Evolutionary conservation across 73 alveolate genomes (phyloP).

Genomic region (Tetrahymena malaccensis): DNA sequence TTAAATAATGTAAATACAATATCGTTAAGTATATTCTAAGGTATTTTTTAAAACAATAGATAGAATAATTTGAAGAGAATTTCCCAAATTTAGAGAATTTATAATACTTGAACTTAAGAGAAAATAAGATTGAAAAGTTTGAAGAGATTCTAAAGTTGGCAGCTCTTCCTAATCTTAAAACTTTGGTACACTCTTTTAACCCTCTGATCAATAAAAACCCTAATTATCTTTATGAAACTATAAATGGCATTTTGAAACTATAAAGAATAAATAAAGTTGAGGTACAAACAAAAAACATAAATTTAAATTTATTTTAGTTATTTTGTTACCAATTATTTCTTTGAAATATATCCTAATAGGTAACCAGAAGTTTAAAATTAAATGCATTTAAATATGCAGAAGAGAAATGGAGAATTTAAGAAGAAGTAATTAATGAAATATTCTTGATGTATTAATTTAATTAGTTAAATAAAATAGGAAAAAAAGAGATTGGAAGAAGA

Average conservation of each 20-base stretch:
- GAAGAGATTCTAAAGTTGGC: conserved; percentile 20
- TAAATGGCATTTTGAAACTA: background rate
- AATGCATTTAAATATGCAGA: conserved; percentile 25
- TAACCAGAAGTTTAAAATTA: conserved; percentile 2
- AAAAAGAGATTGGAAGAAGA: conserved; percentile 24
- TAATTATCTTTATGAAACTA: conserved; percentile 19
- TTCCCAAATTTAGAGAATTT: conserved; percentile 20
- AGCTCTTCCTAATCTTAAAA: conserved; percentile 11
- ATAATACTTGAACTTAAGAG: conserved; percentile 17
- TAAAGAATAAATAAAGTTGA: conserved; percentile 13
- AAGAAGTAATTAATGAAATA: background rate
- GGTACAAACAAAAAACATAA: background rate
- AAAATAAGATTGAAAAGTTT: conserved; percentile 24
- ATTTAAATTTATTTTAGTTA: no score
- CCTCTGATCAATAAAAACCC: conserved; percentile 18
- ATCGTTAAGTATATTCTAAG: background rate
- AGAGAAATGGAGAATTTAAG: conserved; percentile 12
- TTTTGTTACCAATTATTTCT: no score
- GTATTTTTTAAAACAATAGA: background rate
- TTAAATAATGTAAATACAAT: conserved; percentile 1
- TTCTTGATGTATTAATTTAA: background rate
- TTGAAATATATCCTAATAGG: background rate
- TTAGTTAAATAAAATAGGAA: background rate
- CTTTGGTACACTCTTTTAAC: background rate
- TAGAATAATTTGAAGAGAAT: conserved; percentile 27